A percentile compares a stretch with the other conserved stretches of the same genome.
Evolutionary conservation across 768 basidiomycete species (phyloP).

Genomic region (Crassisporium funariophilum): DNA sequence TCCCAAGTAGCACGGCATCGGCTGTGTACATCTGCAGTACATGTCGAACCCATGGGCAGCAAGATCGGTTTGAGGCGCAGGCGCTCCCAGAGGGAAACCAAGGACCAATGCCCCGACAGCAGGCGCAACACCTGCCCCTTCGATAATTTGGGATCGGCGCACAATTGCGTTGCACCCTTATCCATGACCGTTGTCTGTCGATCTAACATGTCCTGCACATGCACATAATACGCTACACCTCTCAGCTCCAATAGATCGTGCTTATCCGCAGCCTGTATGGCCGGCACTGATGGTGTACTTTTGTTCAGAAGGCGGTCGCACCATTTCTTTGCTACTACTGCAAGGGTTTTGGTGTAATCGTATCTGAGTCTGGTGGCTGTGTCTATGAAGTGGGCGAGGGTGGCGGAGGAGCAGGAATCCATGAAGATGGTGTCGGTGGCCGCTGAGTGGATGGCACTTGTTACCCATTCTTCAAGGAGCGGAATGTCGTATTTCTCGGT

Average conservation of each 20-base stretch:
- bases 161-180: constrained; percentile 33
- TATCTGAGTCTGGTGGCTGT: constrained; percentile 20
- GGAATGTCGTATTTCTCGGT: constrained; percentile 52
- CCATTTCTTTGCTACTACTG: constrained; percentile 31
- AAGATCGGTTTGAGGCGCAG: constrained; percentile 29
- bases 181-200: constrained; percentile 24
- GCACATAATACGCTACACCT: constrained; percentile 41
- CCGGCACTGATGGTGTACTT: constrained; percentile 37
- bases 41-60: constrained; percentile 22
- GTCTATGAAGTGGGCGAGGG: constrained; percentile 33
- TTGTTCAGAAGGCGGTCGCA: constrained; percentile 28
- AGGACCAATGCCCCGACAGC: constrained; percentile 38
- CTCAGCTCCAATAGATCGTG: constrained; percentile 30
- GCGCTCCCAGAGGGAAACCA: constrained; percentile 38
- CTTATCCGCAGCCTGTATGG: constrained; percentile 38
- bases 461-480: constrained; percentile 46
- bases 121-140: constrained; percentile 38
- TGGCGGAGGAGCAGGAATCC: constrained; percentile 36
- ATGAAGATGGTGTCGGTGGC: constrained; percentile 28
- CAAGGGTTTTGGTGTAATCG: constrained; percentile 24
- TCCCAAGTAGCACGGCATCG: constrained; percentile 34
- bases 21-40: constrained; percentile 24
- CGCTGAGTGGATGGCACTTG: constrained; percentile 34
- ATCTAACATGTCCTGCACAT: constrained; percentile 37
- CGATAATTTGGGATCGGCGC: constrained; percentile 36